Base-by-base conservation (phyloP, 805 yeast genomes). In the Candida maris region DNA sequence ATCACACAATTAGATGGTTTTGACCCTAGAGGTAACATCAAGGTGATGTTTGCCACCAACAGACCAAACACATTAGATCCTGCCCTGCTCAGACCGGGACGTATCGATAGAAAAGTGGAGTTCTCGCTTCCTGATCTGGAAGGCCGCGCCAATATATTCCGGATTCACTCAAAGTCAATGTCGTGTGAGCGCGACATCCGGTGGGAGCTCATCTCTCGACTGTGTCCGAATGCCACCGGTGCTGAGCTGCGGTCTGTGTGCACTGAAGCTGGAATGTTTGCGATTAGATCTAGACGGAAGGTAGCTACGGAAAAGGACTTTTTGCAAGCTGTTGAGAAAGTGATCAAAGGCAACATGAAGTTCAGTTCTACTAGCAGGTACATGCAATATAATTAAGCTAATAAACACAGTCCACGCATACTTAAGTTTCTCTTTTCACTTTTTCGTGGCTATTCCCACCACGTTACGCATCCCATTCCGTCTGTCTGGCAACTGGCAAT, bases 201-300 rank as follows among this genome's bases (percentile, higher is more conserved):
- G 65, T 93, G 99, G 99, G 98, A 93, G 67, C 75, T 93, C 56
- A 93, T 93, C 56, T 89, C 97, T 15, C 77, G 99, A 60, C 72
- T 93, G 57, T 93, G 98, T 69, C 98, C 98, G 44, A 93, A 94
- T 61, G 84, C 96, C 14, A 93, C 98, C 1, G 99, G 99, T 64
- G 99, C 99, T 3, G 98, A 93, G 68, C 73, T 93, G 53, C 81
- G 98, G 60, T 91, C 97, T 5, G 98, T 93, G 13, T 93, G 98
- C 64, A 93, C 98, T 1, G 99, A 93, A 64, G 98, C 98, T 3
- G 99, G 99, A 54, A 93, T 93, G 98, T 93, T 89, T 71, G 98
- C 99, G 30, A 93, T 93, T 38, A 79, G 99, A 55, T 96, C 97
- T 14, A 80, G 99, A 65, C 78, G 98, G 69, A 93, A 93, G 70